A percentile compares a stretch with the other conserved stretches of the same genome.
phyloP scores from a whole-genome alignment of 352 stramenopile genomes.

The Globisporangium abappressorium region DNA sequence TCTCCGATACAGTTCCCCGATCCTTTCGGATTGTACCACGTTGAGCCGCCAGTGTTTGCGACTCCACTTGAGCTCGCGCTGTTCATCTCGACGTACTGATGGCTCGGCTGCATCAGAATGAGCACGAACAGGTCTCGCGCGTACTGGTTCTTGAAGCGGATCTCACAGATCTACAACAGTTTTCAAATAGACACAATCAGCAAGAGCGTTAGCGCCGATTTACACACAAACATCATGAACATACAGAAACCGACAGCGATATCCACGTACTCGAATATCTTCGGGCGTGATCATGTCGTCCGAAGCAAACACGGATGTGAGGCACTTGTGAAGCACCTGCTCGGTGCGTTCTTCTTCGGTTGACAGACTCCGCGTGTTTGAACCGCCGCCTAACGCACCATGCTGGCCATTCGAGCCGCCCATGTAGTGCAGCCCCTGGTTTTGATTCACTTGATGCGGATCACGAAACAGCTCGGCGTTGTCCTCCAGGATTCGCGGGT shows the following conservation, averaged over 20 bases:
- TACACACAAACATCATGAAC: neutral
- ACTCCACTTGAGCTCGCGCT: conserved; percentile 18
- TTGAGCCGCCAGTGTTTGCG: conserved; percentile 27
- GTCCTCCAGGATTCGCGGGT: conserved; percentile 31
- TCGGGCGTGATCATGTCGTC: conserved; percentile 56
- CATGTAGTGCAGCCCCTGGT: conserved; percentile 21
- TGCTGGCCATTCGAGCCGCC: conserved; percentile 16
- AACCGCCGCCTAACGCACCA: conserved; percentile 8
- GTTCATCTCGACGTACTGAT: conserved; percentile 63
- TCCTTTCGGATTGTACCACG: conserved; percentile 80
- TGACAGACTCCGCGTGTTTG: conserved; percentile 37
- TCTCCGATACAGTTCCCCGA: conserved; percentile 79
- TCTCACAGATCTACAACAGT: conserved; percentile 42
- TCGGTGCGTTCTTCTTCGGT: conserved; percentile 75
- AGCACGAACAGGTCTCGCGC: conserved; percentile 78
- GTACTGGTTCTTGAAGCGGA: conserved; percentile 64
- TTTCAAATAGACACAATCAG: neutral
- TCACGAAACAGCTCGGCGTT: conserved; percentile 38
- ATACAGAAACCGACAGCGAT: neutral
- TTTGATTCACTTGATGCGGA: conserved; percentile 45
- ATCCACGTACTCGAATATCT: conserved; percentile 46
- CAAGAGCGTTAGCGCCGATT: neutral
- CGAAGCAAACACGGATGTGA: conserved; percentile 81
- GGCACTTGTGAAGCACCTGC: conserved; percentile 77
- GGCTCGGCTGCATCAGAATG: conserved; percentile 83